phyloP scores from a whole-genome alignment of 129 eudicot species.

The Chrysanthemum makinoi region DNA sequence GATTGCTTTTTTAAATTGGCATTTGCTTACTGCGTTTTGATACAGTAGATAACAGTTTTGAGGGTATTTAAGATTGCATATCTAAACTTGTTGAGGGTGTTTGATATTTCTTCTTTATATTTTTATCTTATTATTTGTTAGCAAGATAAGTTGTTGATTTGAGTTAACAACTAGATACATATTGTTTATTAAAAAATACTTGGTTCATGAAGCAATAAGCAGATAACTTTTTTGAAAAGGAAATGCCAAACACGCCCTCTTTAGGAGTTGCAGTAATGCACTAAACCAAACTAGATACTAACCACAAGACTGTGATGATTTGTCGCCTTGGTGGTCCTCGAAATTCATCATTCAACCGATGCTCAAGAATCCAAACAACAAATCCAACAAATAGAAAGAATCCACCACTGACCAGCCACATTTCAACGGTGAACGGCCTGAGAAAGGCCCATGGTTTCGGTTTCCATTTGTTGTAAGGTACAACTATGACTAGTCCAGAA shows the following conservation, averaged over 20 bases:
- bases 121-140: neutral
- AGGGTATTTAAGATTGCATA: no score
- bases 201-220: no score
- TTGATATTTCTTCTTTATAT: no score
- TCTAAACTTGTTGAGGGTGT: no score
- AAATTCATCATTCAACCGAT: slow-evolving; percentile 30
- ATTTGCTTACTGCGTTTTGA: no score
- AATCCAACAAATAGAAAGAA: slow-evolving; percentile 33
- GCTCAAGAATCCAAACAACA: slow-evolving; percentile 44
- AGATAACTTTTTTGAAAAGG: no score
- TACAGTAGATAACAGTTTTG: no score
- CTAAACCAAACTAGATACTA: neutral
- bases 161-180: neutral
- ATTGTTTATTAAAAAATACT: no score
- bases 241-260: neutral
- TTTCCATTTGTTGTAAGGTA: slow-evolving; percentile 18
- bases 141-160: neutral
- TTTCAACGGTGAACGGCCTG: slow-evolving; percentile 21
- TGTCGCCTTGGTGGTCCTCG: slow-evolving; percentile 37
- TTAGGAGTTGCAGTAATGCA: no score
- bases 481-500: slow-evolving; percentile 37
- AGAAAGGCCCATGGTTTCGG: slow-evolving; percentile 37
- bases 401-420: slow-evolving; percentile 34
- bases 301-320: slow-evolving; percentile 29
- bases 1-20: no score